These are phyloP conservation scores for Ophiocordyceps sinensis DNA, from an alignment of 2,329 filamentous ascomycete species.

Conservation along the genomic window DNA sequence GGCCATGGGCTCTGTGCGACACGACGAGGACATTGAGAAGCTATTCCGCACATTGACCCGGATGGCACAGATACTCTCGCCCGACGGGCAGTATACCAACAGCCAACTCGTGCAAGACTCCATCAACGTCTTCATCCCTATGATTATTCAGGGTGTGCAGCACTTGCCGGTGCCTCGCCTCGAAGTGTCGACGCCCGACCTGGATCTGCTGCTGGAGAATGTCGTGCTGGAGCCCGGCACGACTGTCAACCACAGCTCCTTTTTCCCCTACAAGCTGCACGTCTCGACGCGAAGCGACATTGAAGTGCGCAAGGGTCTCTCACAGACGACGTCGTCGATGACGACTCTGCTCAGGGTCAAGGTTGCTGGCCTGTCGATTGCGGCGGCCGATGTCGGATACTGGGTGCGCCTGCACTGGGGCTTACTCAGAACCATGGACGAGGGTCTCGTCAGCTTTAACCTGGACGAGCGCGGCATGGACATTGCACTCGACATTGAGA, in stretches of 20 bases:
- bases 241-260: constrained; percentile 74
- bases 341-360: constrained; percentile 65
- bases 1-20: constrained; percentile 52
- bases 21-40: constrained; percentile 59
- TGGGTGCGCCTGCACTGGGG: constrained; percentile 72
- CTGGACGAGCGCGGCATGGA: constrained; percentile 82
- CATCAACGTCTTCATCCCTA: constrained; percentile 67
- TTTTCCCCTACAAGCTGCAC: constrained; percentile 72
- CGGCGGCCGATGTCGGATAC: constrained; percentile 79
- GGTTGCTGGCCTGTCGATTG: constrained; percentile 67
- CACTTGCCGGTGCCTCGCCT: constrained; percentile 80
- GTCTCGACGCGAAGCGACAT: constrained; percentile 77
- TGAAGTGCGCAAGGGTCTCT: constrained; percentile 63
- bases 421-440: constrained; percentile 59
- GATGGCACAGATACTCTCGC: constrained; percentile 56
- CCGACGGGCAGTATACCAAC: constrained; percentile 48
- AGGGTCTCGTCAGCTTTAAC: constrained; percentile 73
- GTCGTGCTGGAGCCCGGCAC: constrained; percentile 77
- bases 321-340: constrained; percentile 44
- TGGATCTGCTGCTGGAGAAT: constrained; percentile 82
- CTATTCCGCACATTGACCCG: constrained; percentile 52
- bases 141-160: constrained; percentile 64
- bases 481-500: constrained; percentile 69
- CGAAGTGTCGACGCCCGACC: constrained; percentile 70
- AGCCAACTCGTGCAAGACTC: constrained; percentile 59